Conservation (phyloP, 164 flowering plant genomes). For the Taxillus chinensis region DNA sequence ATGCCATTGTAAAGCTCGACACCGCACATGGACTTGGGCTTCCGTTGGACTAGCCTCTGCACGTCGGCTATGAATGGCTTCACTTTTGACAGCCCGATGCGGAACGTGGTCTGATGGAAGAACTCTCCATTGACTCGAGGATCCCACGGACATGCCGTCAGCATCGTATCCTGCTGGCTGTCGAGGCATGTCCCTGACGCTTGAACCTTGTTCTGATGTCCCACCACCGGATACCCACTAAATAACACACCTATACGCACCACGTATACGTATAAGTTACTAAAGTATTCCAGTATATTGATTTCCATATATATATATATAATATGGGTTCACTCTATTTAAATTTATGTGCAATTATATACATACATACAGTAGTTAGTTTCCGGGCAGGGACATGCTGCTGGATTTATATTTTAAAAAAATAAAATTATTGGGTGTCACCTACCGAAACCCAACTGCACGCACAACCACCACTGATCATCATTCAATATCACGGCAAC, state of each 20-base stretch:
- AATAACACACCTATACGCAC: neutral
- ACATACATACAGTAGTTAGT: no score
- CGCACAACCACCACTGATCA: no score
- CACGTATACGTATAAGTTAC: no score
- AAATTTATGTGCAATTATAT: no score
- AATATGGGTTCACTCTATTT: no score
- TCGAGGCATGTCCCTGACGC: neutral
- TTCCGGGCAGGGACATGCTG: no score
- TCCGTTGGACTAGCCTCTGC: neutral
- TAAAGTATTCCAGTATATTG: no score
- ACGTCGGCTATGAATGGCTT: neutral
- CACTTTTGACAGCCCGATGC: neutral
- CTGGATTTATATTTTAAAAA: no score
- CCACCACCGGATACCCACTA: neutral
- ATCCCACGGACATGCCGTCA: neutral
- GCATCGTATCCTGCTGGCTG: neutral
- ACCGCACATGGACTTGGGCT: constrained; percentile 1
- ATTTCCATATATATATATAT: no score
- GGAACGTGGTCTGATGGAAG: neutral
- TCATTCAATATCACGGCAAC: no score
- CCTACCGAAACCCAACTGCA: no score
- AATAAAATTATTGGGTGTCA: no score
- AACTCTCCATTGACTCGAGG: neutral
- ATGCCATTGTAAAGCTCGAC: neutral
- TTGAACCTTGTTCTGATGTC: neutral